Percentiles rank a stretch among this genome's conserved stretches.
Evolutionary conservation across 768 basidiomycete genomes (phyloP).

Genomic region (Rhodotorula diobovata): DNA sequence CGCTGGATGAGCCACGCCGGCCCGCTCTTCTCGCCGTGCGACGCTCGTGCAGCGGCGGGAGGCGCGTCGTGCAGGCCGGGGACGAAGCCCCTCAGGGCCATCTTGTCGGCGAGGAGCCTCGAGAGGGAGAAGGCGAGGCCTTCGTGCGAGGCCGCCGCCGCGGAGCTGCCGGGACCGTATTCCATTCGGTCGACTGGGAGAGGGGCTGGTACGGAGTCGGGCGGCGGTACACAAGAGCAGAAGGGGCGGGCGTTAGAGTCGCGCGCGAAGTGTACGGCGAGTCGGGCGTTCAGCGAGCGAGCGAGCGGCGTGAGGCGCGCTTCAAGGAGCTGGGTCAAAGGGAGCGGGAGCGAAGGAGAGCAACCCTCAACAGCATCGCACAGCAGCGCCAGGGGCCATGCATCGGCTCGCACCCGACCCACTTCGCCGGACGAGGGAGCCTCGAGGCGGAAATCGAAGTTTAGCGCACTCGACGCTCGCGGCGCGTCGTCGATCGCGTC

Average conservation of each 20-base stretch:
- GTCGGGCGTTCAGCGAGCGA: not conserved
- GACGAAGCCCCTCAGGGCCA: not conserved
- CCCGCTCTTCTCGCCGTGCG: not conserved
- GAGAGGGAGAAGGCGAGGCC: constrained; percentile 26
- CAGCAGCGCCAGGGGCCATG: too few species aligned
- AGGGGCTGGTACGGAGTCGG: not conserved
- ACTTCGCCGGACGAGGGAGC: not conserved
- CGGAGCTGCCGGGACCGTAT: not conserved
- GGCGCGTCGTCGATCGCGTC: not conserved
- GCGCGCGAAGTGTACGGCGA: too few species aligned
- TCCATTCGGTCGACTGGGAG: not conserved
- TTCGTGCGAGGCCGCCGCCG: not conserved
- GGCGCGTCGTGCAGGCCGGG: not conserved
- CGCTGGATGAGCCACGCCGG: constrained; percentile 9
- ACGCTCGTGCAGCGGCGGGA: not conserved
- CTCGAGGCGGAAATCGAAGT: not conserved
- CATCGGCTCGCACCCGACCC: too few species aligned
- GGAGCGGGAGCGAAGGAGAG: too few species aligned
- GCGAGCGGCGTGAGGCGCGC: too few species aligned
- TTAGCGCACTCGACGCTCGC: not conserved
- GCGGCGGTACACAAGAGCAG: too few species aligned
- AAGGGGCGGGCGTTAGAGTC: too few species aligned
- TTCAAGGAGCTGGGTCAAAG: not conserved
- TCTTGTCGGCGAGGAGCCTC: constrained; percentile 9
- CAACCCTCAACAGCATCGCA: too few species aligned